These are phyloP conservation scores for Limnomonas spitsbergensis DNA, from an alignment of 139 green algal species.

Conservation along the genomic window DNA sequence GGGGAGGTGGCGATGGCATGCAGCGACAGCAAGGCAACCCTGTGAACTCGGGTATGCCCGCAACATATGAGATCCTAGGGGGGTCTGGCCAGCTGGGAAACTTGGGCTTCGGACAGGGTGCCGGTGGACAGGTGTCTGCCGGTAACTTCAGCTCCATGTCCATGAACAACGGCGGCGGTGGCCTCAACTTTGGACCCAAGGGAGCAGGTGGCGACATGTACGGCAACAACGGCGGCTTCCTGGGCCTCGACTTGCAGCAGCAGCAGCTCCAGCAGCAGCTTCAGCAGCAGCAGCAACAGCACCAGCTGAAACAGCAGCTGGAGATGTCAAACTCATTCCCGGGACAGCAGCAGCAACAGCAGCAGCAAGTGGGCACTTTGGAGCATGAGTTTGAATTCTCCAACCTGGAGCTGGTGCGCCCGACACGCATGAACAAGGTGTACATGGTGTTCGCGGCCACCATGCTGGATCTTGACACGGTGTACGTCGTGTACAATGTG, in stretches of 20 bases:
- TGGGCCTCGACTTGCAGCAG: conserved; percentile 14
- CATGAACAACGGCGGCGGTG: background rate
- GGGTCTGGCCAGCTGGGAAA: background rate
- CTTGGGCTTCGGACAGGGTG: too few species aligned
- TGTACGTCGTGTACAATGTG: conserved; percentile 48
- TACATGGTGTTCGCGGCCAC: conserved; percentile 50
- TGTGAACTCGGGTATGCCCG: background rate
- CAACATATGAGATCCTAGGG: background rate
- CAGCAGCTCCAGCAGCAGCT: conserved; percentile 15
- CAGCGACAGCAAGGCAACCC: background rate
- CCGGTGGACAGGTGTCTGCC: too few species aligned
- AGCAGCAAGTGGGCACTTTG: background rate
- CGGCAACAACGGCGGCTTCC: background rate
- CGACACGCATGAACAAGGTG: conserved; percentile 63
- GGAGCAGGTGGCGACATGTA: background rate
- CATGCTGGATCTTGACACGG: conserved; percentile 37
- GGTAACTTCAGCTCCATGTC: too few species aligned
- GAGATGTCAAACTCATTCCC: background rate
- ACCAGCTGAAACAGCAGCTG: background rate
- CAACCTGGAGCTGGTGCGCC: conserved; percentile 59
- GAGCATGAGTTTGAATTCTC: conserved; percentile 61
- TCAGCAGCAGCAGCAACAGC: conserved; percentile 5
- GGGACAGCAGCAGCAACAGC: conserved; percentile 13
- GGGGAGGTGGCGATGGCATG: background rate
- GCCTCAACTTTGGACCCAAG: background rate